Base-by-base conservation (phyloP, 495 filamentous ascomycete genomes). In the Pyronema domesticum region DNA sequence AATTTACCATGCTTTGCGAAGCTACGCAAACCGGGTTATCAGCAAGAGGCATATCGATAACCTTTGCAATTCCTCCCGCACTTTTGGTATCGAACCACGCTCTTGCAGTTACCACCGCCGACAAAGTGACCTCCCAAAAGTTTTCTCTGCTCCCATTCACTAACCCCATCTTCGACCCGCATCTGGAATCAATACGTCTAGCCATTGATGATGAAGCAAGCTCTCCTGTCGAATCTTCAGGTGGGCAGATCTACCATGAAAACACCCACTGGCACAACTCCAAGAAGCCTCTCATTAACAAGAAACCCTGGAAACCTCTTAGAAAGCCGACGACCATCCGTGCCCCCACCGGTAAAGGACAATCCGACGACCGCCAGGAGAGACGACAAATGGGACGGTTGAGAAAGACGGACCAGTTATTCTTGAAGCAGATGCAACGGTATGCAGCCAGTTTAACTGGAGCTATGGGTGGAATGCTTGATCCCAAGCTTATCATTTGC, bases 361-460 rank as follows among this genome's bases (percentile, higher is more conserved):
- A 23, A 19, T 14, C 13, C 2, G 45, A 7, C 45, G 10, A 17
- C 9, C 3, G 1, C 1, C 3, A 1, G 23, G 30, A 9, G 5
- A 50, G 36, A 34, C 43, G 45, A 33, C 23, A 17, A 19, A 15
- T 18, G n/a, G 40, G 53, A 3, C 34, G 46, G 13, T 37, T 46
- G 6, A 65, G 63, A 40, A 69, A 65, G 55, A 67, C 66, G 1
- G 75, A 82, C 55, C 74, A 76, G 55, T 60, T 66, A 50, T 74
- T 73, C 61, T 77, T 80, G 73, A 70, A 69, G 0, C 78, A 83
- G 52, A 83, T 84, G 67, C 70, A 68, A 46, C 68, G 71, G 2
- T 89, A 87, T 64, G 80, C 83, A 1, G 81, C 76, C 9, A 85
- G 81, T 67, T 68, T 89, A 34, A 81, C 80, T 0, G 80, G 80